Evolutionary conservation across 2,329 filamentous ascomycete genomes (phyloP).

Genomic region (Curvularia hawaiiensis): DNA sequence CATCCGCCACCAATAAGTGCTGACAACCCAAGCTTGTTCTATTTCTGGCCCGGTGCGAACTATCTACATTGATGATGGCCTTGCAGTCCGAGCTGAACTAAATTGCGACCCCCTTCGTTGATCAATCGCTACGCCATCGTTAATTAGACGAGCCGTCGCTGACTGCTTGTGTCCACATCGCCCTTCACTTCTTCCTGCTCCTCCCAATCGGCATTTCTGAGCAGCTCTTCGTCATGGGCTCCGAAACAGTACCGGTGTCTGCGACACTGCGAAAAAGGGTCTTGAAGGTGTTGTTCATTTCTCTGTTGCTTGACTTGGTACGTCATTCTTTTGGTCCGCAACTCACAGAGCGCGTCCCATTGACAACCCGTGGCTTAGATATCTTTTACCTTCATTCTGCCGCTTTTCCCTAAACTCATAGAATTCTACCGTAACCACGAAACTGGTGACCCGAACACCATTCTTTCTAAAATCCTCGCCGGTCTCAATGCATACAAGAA

Average conservation of each 20-base stretch:
- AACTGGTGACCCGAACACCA: constrained; percentile 60
- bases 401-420: constrained; percentile 92
- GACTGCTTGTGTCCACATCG: constrained; percentile 17
- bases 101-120: constrained; percentile 9
- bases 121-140: constrained; percentile 23
- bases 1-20: constrained; percentile 10
- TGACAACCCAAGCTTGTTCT: constrained; percentile 17
- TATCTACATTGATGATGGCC: constrained; percentile 13
- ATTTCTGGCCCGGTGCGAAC: constrained; percentile 18
- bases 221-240: constrained; percentile 21
- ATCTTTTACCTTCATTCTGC: constrained; percentile 97
- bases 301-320: constrained; percentile 88
- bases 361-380: constrained; percentile 62
- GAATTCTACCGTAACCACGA: constrained; percentile 94
- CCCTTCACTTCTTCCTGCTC: constrained; percentile 3
- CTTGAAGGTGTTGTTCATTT: constrained; percentile 85
- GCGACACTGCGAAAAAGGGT: constrained; percentile 73
- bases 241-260: constrained; percentile 44
- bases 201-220: constrained; percentile 1
- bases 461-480: constrained; percentile 78
- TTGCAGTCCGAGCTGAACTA: constrained; percentile 15
- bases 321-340: constrained; percentile 37
- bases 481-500: constrained; percentile 95
- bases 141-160: constrained; percentile 21
- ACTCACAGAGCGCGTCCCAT: constrained; percentile 4